phyloP scores from a whole-genome alignment of 2,329 filamentous ascomycete genomes.

The Phoma sp. region DNA sequence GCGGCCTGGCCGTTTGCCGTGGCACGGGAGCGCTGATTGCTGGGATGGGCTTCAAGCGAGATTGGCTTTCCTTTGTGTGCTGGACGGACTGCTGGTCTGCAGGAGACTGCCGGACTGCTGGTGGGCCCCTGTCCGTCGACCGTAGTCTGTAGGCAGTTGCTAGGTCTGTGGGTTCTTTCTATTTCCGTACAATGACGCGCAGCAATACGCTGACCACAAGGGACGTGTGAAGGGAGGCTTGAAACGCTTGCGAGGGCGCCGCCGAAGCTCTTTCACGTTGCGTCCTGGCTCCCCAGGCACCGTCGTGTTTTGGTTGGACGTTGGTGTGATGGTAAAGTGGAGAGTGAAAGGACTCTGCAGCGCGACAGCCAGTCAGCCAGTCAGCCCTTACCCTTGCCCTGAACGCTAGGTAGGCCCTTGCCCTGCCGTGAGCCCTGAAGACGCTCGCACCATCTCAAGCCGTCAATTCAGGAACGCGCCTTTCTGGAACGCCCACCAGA shows the following conservation, averaged over 20 bases:
- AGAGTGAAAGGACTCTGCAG: not conserved
- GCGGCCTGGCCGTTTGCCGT: slow-evolving; percentile 7
- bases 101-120: not conserved
- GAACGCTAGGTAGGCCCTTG: too few relatives aligned
- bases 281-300: not conserved
- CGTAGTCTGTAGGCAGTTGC: too few relatives aligned
- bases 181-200: slow-evolving; percentile 16
- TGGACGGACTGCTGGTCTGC: too few relatives aligned
- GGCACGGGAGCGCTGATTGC: slow-evolving; percentile 21
- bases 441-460: not conserved
- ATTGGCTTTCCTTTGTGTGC: slow-evolving; percentile 10
- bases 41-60: slow-evolving; percentile 23
- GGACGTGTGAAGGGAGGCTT: not conserved
- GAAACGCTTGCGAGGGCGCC: slow-evolving; percentile 3
- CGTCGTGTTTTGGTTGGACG: too few relatives aligned
- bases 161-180: slow-evolving; percentile 7
- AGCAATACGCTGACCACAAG: slow-evolving; percentile 4
- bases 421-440: not conserved
- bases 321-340: not conserved
- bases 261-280: not conserved
- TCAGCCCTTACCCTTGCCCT: too few relatives aligned
- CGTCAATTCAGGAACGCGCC: slow-evolving; percentile 2
- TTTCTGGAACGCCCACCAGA: not conserved
- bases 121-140: not conserved
- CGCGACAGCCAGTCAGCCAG: not conserved